Evolutionary conservation across 2,329 filamentous ascomycete species (phyloP), one percentile per base, ranked within the genome.

Genomic region (Fusarium verticillioides): DNA sequence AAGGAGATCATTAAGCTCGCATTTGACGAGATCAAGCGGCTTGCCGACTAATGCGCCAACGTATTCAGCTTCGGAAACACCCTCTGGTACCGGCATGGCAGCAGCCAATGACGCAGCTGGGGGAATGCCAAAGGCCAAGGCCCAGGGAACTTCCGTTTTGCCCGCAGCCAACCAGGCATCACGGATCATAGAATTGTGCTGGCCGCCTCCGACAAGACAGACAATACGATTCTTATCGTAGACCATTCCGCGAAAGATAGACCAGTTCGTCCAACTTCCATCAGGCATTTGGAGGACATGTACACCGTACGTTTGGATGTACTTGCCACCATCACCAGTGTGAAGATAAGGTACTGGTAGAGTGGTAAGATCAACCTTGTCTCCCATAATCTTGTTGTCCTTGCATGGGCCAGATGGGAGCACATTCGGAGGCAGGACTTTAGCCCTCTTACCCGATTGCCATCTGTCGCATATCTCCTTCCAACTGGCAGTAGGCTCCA

Each of bases 241-340:
- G 1, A 88, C 80, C 86, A 88, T 87, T 4, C 82, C 85, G 0
- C 84, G 78, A 5, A 80, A 79, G 59, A 86, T 84, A 2, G 82
- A 84, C 84, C 84, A 86, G 69, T 86, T 86, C 0, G 83, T 85
- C 86, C 86, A 88, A n/a, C 76, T 78, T 4, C 80, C 82, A 58
- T 85, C 83, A 0, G 86, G 85, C 2, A 81, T 80, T 64, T 85
- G 83, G 0, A 87, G 75, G 16, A 87, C 75, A 61, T 87, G 81
- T 76, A 88, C 85, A 5, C 86, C 86, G 50, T 83, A 85, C 0
- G 86, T 88, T 63, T 87, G 85, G n/a, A 88, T 77, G 63, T 87
- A 88, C 58, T 84, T 85, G 0, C 86, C 86, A 0, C 86, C 85
- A 59, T 88, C 86, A 0, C 77, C 72, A 65, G 83, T 62, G 74